Conservation (phyloP, 345 rosid species). For the Eucalyptus albens region DNA sequence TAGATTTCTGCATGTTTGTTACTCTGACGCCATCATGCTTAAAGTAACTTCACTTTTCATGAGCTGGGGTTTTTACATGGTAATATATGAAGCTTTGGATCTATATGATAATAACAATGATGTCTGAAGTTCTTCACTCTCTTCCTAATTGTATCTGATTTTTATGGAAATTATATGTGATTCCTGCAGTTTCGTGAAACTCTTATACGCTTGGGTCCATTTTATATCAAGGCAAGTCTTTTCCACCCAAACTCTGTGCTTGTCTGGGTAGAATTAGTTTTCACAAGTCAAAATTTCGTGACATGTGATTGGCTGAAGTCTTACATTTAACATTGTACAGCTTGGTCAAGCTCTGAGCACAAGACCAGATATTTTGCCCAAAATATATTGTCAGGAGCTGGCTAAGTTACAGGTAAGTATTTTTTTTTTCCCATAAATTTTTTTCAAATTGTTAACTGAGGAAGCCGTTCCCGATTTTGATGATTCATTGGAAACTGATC, state of each 20-base stretch:
- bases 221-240: constrained; percentile 74
- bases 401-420: constrained; percentile 69
- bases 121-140: neutral
- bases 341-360: constrained; percentile 98
- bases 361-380: constrained; percentile 82
- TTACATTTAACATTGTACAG: constrained; percentile 20
- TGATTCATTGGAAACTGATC: neutral
- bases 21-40: neutral
- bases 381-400: constrained; percentile 87
- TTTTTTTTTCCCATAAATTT: neutral
- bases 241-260: neutral
- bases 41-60: neutral
- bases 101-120: neutral
- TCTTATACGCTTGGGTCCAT: constrained; percentile 83
- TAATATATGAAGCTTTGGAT: neutral
- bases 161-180: neutral
- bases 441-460: neutral
- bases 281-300: neutral
- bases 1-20: neutral
- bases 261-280: neutral
- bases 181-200: constrained; percentile 78
- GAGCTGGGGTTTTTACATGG: neutral
- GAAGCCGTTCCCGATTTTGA: neutral
- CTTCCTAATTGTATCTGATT: neutral
- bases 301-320: neutral